Percentiles rank a stretch among this genome's conserved stretches.
Conservation (phyloP, 2,329 filamentous ascomycete species). For the Neofusicoccum kwambonambiense region DNA sequence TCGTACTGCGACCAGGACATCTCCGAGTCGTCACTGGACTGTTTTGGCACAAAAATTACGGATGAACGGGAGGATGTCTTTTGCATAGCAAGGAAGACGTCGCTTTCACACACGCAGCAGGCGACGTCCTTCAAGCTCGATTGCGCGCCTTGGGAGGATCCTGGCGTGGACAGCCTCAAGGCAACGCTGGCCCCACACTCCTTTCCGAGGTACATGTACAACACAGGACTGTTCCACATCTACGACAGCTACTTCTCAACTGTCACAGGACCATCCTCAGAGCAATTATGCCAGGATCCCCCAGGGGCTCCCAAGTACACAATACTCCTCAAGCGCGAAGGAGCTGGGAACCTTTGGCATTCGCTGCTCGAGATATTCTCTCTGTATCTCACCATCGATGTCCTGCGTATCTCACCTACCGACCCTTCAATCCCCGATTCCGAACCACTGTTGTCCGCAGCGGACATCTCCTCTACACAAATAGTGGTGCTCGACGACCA, state of each 20-base stretch:
- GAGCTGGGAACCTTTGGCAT: background rate
- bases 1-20: background rate
- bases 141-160: background rate
- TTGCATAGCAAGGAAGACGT: background rate
- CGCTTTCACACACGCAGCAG: background rate
- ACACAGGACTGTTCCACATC: background rate
- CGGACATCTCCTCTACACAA: background rate
- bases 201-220: background rate
- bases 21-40: background rate
- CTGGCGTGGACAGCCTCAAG: background rate
- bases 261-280: too few relatives aligned
- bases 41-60: background rate
- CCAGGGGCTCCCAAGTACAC: background rate
- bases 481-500: background rate
- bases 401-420: background rate
- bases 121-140: background rate
- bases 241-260: background rate
- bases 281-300: background rate
- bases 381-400: conserved; percentile 2
- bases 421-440: too few relatives aligned
- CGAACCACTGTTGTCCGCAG: background rate
- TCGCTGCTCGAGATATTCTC: background rate
- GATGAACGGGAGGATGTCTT: background rate
- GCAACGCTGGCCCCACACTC: too few relatives aligned
- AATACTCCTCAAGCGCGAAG: background rate